phyloP scores from a whole-genome alignment of 768 basidiomycete genomes.

The Rhodocollybia butyracea region DNA sequence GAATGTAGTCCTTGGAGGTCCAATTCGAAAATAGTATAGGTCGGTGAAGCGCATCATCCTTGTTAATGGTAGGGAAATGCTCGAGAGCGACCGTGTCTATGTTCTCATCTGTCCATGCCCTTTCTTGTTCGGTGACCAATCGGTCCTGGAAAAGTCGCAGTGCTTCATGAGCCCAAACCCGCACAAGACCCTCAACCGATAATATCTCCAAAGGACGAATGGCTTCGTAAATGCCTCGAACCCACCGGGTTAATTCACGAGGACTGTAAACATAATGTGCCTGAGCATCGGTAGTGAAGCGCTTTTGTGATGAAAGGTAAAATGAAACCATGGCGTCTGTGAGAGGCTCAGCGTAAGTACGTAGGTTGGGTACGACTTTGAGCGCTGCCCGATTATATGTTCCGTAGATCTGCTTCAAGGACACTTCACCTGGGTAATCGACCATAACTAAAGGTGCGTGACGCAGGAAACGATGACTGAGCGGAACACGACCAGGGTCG shows the following conservation, averaged over 20 bases:
- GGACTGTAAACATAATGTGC: conserved; percentile 99
- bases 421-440: conserved; percentile 96
- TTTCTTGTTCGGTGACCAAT: conserved; percentile 89
- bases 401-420: conserved; percentile 96
- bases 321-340: conserved; percentile 98
- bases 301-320: conserved; percentile 90
- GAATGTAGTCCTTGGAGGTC: conserved; percentile 96
- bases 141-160: conserved; percentile 97
- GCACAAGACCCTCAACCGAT: conserved; percentile 90
- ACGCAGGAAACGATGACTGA: conserved; percentile 94
- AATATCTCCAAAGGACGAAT: conserved; percentile 92
- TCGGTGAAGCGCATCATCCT: conserved; percentile 78
- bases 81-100: conserved; percentile 81
- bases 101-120: conserved; percentile 90
- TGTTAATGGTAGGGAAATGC: conserved; percentile 92
- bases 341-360: conserved; percentile 89
- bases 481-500: conserved; percentile 97
- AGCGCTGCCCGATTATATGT: conserved; percentile 96
- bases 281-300: conserved; percentile 95
- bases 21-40: conserved; percentile 99
- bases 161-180: conserved; percentile 98
- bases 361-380: conserved; percentile 91
- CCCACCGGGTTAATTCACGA: conserved; percentile 97
- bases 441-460: conserved; percentile 99
- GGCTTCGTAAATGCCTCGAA: conserved; percentile 95